Conservation (phyloP, 257 asterid species). For the Avicennia marina region DNA sequence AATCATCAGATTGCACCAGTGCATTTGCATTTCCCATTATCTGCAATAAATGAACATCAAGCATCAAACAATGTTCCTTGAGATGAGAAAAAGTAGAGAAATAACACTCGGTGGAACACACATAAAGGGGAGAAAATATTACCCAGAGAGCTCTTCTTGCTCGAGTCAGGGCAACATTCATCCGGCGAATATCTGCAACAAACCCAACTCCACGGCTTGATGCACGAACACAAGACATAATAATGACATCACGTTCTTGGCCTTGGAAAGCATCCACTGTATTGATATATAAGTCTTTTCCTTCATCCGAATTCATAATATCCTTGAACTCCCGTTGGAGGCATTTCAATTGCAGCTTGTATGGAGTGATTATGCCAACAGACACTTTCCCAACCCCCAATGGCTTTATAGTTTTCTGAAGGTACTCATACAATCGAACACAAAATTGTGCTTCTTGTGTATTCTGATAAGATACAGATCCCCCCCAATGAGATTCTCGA, state of each 20-base stretch:
- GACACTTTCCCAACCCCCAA: slow-evolving; percentile 70
- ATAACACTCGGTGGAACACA: slow-evolving; percentile 1
- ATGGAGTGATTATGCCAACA: slow-evolving; percentile 96
- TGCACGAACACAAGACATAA: slow-evolving; percentile 98
- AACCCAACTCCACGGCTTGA: slow-evolving; percentile 93
- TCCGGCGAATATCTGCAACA: slow-evolving; percentile 96
- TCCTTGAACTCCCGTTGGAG: slow-evolving; percentile 95
- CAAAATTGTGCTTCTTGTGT: slow-evolving; percentile 93
- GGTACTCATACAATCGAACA: slow-evolving; percentile 88
- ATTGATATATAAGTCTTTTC: slow-evolving; percentile 87
- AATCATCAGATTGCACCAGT: slow-evolving; percentile 79
- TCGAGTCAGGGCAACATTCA: slow-evolving; percentile 98
- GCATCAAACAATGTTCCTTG: slow-evolving; percentile 6
- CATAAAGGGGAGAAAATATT: slow-evolving; percentile 14
- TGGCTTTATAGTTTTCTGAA: slow-evolving; percentile 61
- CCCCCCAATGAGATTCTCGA: slow-evolving; percentile 96
- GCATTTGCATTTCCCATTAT: slow-evolving; percentile 96
- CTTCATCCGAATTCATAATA: slow-evolving; percentile 81
- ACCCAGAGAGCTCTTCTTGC: slow-evolving; percentile 99
- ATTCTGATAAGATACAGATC: slow-evolving; percentile 89
- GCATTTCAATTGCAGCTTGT: slow-evolving; percentile 94
- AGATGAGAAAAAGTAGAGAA: neutral
- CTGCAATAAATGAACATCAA: slow-evolving; percentile 34
- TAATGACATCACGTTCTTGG: slow-evolving; percentile 97
- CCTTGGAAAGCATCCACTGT: slow-evolving; percentile 99